Evolutionary conservation across 2,329 filamentous ascomycete genomes (phyloP), one percentile per base, ranked within the genome.

Genomic region (Fusarium sp.): DNA sequence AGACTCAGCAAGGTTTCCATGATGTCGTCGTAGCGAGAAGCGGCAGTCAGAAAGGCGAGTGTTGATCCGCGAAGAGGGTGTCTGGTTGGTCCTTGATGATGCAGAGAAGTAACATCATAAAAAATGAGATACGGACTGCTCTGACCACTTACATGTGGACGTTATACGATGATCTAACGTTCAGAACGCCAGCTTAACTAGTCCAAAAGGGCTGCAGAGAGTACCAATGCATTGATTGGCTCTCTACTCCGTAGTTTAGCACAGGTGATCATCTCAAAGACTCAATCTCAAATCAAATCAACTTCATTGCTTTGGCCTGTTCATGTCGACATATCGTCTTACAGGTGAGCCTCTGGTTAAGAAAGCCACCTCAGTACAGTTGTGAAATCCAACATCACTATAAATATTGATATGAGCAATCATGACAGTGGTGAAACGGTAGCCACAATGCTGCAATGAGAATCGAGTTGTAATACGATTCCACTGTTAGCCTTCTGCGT

Each of bases 391-490:
- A 33, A 47, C 39, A n/a, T 31, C 65, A 42, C 26, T 54, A 47
- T 41, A 49, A 36, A 67, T 36, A 26, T 6, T 36, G 38, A 69
- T 59, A n/a, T 41, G 69, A 61, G 42, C 47, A 58, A 55, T 39
- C 51, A 65, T 65, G 65, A 51, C 51, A 72, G 56, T 69, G 56
- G 56, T 66, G 72, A 75, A 75, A 65, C 63, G 52, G 45, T 51
- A 66, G 63, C 72, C 52, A 69, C 26, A 63, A 69, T 67, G 64
- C 52, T 52, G 47, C 59, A 56, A 58, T 47, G 49, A 66, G 49
- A 42, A 24, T 69, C 44, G 48, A 61, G 66, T 35, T 60, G 52
- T 57, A 58, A 57, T 67, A 57, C 48, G 26, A 35, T 58, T 58
- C 28, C 35, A 66, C 51, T 35, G 42, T 62, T 52, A 58, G 48